Evolutionary conservation across 1,284 basidiomycete genomes (phyloP).

Genomic region (Apiotrichum sp.): DNA sequence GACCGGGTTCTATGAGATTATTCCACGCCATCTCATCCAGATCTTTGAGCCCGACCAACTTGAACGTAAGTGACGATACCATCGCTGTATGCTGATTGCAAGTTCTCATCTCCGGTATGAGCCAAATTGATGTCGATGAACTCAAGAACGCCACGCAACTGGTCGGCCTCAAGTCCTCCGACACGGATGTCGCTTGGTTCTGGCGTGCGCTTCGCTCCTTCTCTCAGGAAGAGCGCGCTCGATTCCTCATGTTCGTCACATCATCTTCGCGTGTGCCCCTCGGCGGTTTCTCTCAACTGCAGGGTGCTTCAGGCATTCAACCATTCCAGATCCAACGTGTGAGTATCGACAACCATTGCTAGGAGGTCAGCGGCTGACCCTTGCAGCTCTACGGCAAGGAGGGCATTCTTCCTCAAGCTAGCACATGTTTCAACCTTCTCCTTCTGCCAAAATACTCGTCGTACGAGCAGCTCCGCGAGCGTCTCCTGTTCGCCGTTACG

Average conservation of each 20-base stretch:
- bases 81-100: constrained; percentile 23
- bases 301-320: constrained; percentile 90
- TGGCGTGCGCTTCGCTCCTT: constrained; percentile 98
- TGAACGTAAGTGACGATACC: constrained; percentile 54
- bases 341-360: constrained; percentile 46
- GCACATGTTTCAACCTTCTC: constrained; percentile 51
- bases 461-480: constrained; percentile 87
- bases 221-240: constrained; percentile 91
- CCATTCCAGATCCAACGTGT: constrained; percentile 89
- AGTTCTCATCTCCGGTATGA: constrained; percentile 91
- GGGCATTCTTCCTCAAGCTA: constrained; percentile 44
- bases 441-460: constrained; percentile 85
- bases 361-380: constrained; percentile 16
- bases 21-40: constrained; percentile 47
- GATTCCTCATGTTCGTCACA: constrained; percentile 95
- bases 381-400: constrained; percentile 53
- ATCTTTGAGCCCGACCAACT: constrained; percentile 96
- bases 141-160: constrained; percentile 72
- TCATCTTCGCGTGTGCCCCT: constrained; percentile 85
- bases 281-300: constrained; percentile 84
- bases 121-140: constrained; percentile 98
- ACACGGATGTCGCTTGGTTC: constrained; percentile 97
- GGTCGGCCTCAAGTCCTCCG: constrained; percentile 50
- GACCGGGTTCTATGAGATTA: constrained; percentile 81
- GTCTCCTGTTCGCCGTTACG: constrained; percentile 79